A percentile compares a stretch with the other conserved stretches of the same genome.
Evolutionary conservation across 164 flowering plant species (phyloP).

Genomic region (Annona squamosa): DNA sequence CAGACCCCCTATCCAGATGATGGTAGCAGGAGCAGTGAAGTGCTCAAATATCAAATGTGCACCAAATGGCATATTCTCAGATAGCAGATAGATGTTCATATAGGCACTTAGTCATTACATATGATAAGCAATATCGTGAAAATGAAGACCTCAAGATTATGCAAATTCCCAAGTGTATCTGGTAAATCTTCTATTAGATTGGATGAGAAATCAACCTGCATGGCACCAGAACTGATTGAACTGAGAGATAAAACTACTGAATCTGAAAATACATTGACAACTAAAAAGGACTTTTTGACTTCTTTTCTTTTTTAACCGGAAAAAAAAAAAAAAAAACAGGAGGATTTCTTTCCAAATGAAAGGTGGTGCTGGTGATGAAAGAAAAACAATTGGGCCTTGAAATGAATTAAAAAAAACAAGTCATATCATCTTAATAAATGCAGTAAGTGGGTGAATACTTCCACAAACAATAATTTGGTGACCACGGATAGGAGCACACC

Average conservation of each 20-base stretch:
- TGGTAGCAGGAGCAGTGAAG: no score
- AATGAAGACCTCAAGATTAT: constrained; percentile 44
- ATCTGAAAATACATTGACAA: not conserved
- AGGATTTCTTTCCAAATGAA: no score
- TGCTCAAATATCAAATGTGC: not conserved
- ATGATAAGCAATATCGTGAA: not conserved
- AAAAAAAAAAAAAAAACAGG: no score
- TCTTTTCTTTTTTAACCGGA: no score
- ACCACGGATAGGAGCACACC: not conserved
- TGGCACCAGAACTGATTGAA: not conserved
- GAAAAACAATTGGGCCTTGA: no score
- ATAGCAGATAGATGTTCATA: not conserved
- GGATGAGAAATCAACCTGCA: constrained; percentile 77
- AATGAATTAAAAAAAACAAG: no score
- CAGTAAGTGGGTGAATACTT: no score
- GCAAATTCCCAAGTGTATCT: constrained; percentile 48
- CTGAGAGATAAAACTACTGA: not conserved
- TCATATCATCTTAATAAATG: no score
- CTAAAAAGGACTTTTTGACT: no score
- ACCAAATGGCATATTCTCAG: not conserved
- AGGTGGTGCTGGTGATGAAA: no score
- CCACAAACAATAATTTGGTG: no score
- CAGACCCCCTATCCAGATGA: no score
- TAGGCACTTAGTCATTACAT: not conserved
- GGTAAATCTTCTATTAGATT: constrained; percentile 73